A percentile compares a stretch with the other conserved stretches of the same genome.
Evolutionary conservation across 495 filamentous ascomycete species (phyloP).

Genomic region (Penicilliopsis zonata): DNA sequence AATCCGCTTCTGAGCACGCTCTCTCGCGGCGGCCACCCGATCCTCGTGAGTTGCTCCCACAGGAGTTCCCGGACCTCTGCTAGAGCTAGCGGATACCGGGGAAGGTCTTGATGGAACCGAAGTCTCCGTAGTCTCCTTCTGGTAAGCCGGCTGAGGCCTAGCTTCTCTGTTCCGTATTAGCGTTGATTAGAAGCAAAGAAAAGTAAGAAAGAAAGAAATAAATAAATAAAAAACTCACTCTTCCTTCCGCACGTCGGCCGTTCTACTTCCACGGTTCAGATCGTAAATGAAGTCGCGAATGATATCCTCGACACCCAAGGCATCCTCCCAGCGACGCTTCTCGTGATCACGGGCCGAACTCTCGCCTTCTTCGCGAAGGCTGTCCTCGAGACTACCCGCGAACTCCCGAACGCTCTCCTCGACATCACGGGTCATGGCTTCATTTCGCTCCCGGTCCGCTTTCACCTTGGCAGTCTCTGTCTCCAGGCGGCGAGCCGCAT

Average conservation of each 20-base stretch:
- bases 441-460: slow-evolving; percentile 83
- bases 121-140: slow-evolving; percentile 12
- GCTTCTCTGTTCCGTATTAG: no score
- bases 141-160: no score
- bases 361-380: slow-evolving; percentile 69
- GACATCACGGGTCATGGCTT: slow-evolving; percentile 90
- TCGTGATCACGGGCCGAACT: slow-evolving; percentile 71
- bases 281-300: slow-evolving; percentile 97
- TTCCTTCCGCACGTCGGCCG: slow-evolving; percentile 63
- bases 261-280: slow-evolving; percentile 70
- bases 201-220: no score
- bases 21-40: slow-evolving; percentile 88
- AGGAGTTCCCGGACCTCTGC: slow-evolving; percentile 46
- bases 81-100: slow-evolving; percentile 27
- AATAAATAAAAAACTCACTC: slow-evolving; percentile 49
- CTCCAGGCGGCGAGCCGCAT: slow-evolving; percentile 69
- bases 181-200: no score
- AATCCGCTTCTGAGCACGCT: slow-evolving; percentile 94
- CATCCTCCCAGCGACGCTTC: slow-evolving; percentile 90
- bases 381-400: slow-evolving; percentile 68
- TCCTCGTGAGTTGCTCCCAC: slow-evolving; percentile 87
- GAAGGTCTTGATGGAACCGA: slow-evolving; percentile 21
- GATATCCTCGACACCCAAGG: slow-evolving; percentile 88
- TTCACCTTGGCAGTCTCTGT: slow-evolving; percentile 72
- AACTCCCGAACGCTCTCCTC: slow-evolving; percentile 96